These are phyloP conservation scores for Fusarium tricinctum DNA, from an alignment of 2,329 filamentous ascomycete species.

Conservation along the genomic window DNA sequence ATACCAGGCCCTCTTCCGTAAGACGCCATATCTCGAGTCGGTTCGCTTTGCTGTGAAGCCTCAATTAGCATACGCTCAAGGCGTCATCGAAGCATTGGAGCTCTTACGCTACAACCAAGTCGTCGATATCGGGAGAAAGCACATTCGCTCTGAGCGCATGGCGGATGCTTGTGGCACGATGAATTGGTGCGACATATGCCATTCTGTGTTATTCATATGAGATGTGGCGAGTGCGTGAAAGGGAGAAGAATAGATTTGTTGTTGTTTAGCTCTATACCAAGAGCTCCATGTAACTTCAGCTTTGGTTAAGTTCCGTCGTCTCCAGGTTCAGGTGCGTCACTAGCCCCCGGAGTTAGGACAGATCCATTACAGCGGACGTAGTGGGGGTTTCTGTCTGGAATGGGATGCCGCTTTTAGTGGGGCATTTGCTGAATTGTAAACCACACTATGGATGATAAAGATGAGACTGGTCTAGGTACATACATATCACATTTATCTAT, in stretches of 20 bases:
- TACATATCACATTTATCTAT: background rate
- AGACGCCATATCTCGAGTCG: slow-evolving; percentile 86
- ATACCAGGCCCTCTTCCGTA: slow-evolving; percentile 72
- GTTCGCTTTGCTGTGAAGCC: slow-evolving; percentile 77
- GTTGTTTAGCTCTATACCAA: slow-evolving; percentile 42
- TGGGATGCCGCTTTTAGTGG: background rate
- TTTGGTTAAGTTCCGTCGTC: slow-evolving; percentile 5
- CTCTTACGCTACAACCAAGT: slow-evolving; percentile 87
- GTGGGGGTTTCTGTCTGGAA: slow-evolving; percentile 38
- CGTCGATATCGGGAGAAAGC: slow-evolving; percentile 80
- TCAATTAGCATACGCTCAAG: slow-evolving; percentile 49
- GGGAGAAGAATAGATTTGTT: slow-evolving; percentile 14
- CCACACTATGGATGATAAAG: too few relatives aligned
- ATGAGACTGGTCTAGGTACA: background rate
- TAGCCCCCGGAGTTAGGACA: slow-evolving; percentile 49
- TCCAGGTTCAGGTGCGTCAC: slow-evolving; percentile 44
- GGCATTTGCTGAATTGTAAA: background rate
- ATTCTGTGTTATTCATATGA: slow-evolving; percentile 63
- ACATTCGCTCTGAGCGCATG: slow-evolving; percentile 88
- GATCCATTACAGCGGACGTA: slow-evolving; percentile 29
- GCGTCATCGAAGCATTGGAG: slow-evolving; percentile 27
- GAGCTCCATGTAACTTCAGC: slow-evolving; percentile 45
- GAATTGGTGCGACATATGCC: slow-evolving; percentile 95
- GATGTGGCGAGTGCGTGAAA: background rate
- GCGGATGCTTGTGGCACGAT: slow-evolving; percentile 89